Base-by-base conservation (phyloP, 1,284 basidiomycete genomes). In the Stygiomarasmius scandens region DNA sequence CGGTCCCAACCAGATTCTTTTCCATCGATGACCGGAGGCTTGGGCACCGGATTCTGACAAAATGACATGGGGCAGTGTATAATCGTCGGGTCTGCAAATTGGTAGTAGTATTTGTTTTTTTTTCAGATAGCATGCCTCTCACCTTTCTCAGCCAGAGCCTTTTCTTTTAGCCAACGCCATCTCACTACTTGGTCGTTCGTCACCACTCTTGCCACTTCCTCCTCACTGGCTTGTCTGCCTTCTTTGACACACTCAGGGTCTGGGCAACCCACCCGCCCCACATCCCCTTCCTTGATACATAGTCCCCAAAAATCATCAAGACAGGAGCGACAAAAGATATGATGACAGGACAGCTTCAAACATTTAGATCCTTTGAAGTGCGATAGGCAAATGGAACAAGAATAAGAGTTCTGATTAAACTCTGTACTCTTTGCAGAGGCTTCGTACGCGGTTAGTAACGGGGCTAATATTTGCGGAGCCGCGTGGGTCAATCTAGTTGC, bases 291-390 rank as follows among this genome's bases (percentile, higher is more conserved):
- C 51, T 73, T 74, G 55, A 93, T 88, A 65, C 85, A 87, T 46
- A 92, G 69, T 54, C 79, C 77, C 89, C 90, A 93, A 67, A 87
- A 92, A 61, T 89, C 85, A 54, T 77, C 76, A 38, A 93, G 70
- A 67, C 91, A 93, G 9, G 77, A 67, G 23, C 82, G 80, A 68
- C 91, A 93, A 68, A 92, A 92, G 16, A 90, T 79, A 69, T 93
- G 90, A 1, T 69, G 68, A 66, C 92, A 93, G 2, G 76, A 67
- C 23, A 93, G 75, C 56, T 81, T 76, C 11, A 92, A 66, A 66
- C 91, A 92, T 60, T 82, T 80, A 0, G 80, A 74, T 45, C 92
- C 92, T 66, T 89, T 91, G 59, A 83, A 73, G 2, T 82, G 79
- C 20, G 80, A 77, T n/a, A 93, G 72, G 67, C 91, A 93, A 38